Evolutionary conservation across 768 basidiomycete genomes (phyloP).

Genomic region (Agaricus subrufescens): DNA sequence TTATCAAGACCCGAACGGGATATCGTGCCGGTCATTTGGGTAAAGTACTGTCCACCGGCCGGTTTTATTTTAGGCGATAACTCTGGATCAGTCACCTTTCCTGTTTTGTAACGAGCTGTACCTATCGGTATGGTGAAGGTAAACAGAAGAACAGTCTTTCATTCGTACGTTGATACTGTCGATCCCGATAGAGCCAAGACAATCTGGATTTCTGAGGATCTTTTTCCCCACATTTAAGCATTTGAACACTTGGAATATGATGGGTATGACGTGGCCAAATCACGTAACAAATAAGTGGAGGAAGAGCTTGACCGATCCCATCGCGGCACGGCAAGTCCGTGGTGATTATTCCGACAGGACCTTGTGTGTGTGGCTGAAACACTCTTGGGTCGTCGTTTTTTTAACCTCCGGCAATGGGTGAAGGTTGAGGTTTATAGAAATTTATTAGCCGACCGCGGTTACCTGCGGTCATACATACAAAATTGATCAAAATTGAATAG

Average conservation of each 20-base stretch:
- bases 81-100: no score
- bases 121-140: background rate
- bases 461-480: slow-evolving; percentile 5
- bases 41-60: no score
- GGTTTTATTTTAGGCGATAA: no score
- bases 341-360: background rate
- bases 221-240: background rate
- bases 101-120: background rate
- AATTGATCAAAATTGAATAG: background rate
- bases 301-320: background rate
- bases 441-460: slow-evolving; percentile 3
- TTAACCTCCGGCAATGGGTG: background rate
- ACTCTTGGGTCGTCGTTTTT: background rate
- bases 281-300: background rate
- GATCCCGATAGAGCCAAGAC: no score
- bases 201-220: no score
- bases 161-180: background rate
- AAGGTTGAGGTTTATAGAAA: background rate
- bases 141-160: background rate
- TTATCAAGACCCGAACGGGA: background rate
- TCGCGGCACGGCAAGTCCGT: background rate
- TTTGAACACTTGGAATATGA: no score
- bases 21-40: no score
- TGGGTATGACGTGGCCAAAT: background rate
- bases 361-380: background rate